Evolutionary conservation across 2,329 filamentous ascomycete species (phyloP), one percentile per base, ranked within the genome.

Genomic region (Coleophoma cylindrospora): DNA sequence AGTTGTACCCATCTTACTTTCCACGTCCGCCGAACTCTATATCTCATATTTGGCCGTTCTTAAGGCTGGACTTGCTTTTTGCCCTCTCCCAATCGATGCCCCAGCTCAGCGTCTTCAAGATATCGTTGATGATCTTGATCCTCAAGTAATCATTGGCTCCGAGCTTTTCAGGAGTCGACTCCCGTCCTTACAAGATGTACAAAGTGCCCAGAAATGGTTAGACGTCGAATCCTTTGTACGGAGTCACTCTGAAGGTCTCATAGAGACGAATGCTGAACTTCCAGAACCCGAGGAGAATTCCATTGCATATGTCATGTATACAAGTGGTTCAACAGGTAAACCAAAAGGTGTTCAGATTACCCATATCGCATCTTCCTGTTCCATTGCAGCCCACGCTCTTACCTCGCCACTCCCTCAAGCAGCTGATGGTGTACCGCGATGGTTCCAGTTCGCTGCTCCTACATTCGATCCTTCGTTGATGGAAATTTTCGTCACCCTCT

Each of bases 321-420:
- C 82, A 55, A 84, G 79, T 12, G 85, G 89, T 3, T 94, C 89
- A 0, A 94, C 89, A 0, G 89, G 89, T 9, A 75, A 89, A 3
- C 87, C 89, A 8, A 95, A 94, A 65, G 89, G 89, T 14, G 89
- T 92, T 44, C 41, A n/a, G 41, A 44, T 32, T 32, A 27, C 15
- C n/a, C 32, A n/a, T 44, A 11, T 32, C 11, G 19, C 27, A 44
- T 44, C 21, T 44, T 33, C 41, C 41, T 32, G 27, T 32, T 15
- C 22, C 19, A n/a, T 27, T 27, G 21, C 9, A 46, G 50, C 4
- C 13, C 51, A 15, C 65, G 66, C 4, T 64, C 56, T 54, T 68
- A 63, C 36, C 59, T 69, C 9, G 62, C 63, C 3, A 59, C 64
- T 45, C 63, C 64, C 3, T 15, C 54, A 61, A 50, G 65, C 64